These are phyloP conservation scores for Crassisporium funariophilum DNA, from an alignment of 768 basidiomycete species.

Conservation along the genomic window DNA sequence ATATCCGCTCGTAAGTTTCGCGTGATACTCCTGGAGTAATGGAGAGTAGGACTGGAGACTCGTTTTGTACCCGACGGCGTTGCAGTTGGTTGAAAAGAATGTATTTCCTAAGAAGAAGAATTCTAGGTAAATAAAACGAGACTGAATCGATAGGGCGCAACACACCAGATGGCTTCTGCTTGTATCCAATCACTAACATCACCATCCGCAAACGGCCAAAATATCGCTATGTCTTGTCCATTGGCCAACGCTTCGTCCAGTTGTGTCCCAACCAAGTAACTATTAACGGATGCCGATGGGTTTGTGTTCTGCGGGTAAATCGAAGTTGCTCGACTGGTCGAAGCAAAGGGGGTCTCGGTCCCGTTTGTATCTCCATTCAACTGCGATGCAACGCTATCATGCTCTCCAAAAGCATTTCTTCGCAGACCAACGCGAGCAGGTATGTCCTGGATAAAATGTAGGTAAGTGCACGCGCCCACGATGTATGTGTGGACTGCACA, in stretches of 20 bases:
- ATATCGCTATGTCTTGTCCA: slow-evolving; percentile 72
- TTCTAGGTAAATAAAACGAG: slow-evolving; percentile 5
- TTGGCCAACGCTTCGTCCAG: slow-evolving; percentile 79
- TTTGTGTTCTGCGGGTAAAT: slow-evolving; percentile 44
- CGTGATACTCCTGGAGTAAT: slow-evolving; percentile 68
- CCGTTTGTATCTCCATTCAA: slow-evolving; percentile 24
- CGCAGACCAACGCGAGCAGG: slow-evolving; percentile 80
- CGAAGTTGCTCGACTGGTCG: slow-evolving; percentile 49
- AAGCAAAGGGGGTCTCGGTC: slow-evolving; percentile 34
- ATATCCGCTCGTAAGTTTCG: slow-evolving; percentile 67
- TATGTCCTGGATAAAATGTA: slow-evolving; percentile 57
- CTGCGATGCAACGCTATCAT: slow-evolving; percentile 6
- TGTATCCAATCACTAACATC: slow-evolving; percentile 78
- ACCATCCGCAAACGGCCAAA: slow-evolving; percentile 82
- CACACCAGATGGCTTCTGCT: slow-evolving; percentile 88
- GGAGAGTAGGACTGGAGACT: slow-evolving; percentile 82
- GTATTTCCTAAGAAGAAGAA: slow-evolving; percentile 65
- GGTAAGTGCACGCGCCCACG: slow-evolving; percentile 8
- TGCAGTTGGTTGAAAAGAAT: slow-evolving; percentile 74
- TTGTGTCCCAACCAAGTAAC: slow-evolving; percentile 81
- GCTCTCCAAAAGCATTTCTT: slow-evolving; percentile 40
- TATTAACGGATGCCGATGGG: slow-evolving; percentile 58
- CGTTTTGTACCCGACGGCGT: slow-evolving; percentile 81
- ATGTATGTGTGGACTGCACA: slow-evolving; percentile 14
- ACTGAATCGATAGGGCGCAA: slow-evolving; percentile 6